Percentiles rank a stretch among this genome's conserved stretches.
Evolutionary conservation across 140 eudicot genomes (phyloP).

Genomic region (Flaveria floridana): DNA sequence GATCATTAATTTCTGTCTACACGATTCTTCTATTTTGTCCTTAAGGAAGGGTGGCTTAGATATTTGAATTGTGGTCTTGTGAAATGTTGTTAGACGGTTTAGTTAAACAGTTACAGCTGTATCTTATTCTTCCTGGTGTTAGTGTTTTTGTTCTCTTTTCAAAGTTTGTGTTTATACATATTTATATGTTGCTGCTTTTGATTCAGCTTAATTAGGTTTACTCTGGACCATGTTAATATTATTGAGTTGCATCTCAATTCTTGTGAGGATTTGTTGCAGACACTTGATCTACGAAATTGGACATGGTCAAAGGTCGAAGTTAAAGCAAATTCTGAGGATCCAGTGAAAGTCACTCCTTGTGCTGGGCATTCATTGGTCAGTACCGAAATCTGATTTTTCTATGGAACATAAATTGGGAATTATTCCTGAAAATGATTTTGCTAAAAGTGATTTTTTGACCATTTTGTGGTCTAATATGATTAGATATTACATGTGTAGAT

Average conservation of each 20-base stretch:
- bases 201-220: slow-evolving; percentile 8
- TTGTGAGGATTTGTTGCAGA: slow-evolving; percentile 46
- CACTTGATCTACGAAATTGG: slow-evolving; percentile 81
- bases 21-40: slow-evolving; percentile 5
- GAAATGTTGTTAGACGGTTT: slow-evolving; percentile 8
- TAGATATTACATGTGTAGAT: slow-evolving; percentile 47
- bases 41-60: slow-evolving; percentile 1
- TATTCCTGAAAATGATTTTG: not conserved
- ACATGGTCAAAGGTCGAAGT: slow-evolving; percentile 91
- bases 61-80: not conserved
- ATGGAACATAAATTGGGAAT: slow-evolving; percentile 1
- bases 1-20: not conserved
- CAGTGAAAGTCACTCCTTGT: slow-evolving; percentile 56
- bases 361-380: slow-evolving; percentile 99
- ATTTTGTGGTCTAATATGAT: slow-evolving; percentile 13
- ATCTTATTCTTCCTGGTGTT: slow-evolving; percentile 2
- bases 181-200: slow-evolving; percentile 10
- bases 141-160: slow-evolving; percentile 9
- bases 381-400: slow-evolving; percentile 16
- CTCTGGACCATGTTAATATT: not conserved
- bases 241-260: slow-evolving; percentile 18
- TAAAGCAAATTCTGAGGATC: slow-evolving; percentile 49
- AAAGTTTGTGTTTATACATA: slow-evolving; percentile 15
- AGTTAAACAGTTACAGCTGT: not conserved
- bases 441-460: slow-evolving; percentile 12